Base-by-base conservation (phyloP, 2,329 filamentous ascomycete species). In the Colletotrichum sp. region DNA sequence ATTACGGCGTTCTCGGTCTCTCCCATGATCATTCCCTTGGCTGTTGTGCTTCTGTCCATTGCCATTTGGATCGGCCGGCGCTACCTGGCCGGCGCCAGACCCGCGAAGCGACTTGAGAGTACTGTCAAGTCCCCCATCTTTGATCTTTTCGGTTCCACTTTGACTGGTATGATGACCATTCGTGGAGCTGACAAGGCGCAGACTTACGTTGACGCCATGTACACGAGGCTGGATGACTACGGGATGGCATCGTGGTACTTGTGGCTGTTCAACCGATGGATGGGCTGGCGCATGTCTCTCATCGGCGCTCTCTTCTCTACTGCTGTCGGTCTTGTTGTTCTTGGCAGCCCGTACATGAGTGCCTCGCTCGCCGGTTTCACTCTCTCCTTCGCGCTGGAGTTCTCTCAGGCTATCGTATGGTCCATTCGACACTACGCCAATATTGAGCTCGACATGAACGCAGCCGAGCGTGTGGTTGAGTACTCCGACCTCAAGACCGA, bases 41-140 rank as follows among this genome's bases (percentile, higher is more conserved):
- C 93, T 0, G 68, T 88, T 6, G 74, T 91, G 6, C 86, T 96
- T 2, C 84, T 95, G 1, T 77, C 85, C 1, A 82, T 93, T 12
- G 93, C 90, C 77, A 80, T 90, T n/a, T 83, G 90, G 75, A 90
- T 92, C 71, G 93, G 92, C 2, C 80, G 88, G 5, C 86, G 86
- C 44, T 97, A 94, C 80, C 88, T 97, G 8, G 85, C 89, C n/a
- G 94, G 90, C 2, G 94, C 94, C 0, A 89, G 95, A 52, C 94
- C 95, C 36, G 89, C 94, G 76, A 96, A 96, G 85, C 89, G 95
- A 7, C 89, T 96, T 2, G 94, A 96, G 82, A 95, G 93, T 78
- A 95, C 90, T 5, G 90, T 92, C 71, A 96, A 95, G 83, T 94
- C 93, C 0, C 95, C 95, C 0, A 92, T 96, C 1, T 96, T 95